phyloP scores from a whole-genome alignment of 768 basidiomycete species.

The Rickenella mellea region DNA sequence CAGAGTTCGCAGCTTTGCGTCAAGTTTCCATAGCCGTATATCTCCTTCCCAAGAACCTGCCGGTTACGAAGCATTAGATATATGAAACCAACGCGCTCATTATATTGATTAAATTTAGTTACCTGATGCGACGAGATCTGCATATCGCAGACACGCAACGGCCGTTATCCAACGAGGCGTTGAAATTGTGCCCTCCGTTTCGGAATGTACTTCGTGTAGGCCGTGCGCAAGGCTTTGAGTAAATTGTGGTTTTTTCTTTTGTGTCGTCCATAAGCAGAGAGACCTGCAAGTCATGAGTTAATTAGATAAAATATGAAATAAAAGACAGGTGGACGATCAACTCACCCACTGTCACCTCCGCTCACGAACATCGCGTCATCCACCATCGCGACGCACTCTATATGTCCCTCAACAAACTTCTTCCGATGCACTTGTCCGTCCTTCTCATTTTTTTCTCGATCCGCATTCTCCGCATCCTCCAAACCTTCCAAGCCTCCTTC shows the following conservation, averaged over 20 bases:
- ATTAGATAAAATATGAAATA: constrained; percentile 1
- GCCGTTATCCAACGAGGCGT: constrained; percentile 91
- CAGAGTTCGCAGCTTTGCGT: constrained; percentile 41
- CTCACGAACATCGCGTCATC: constrained; percentile 90
- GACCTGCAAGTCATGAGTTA: constrained; percentile 39
- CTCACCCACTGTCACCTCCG: constrained; percentile 94
- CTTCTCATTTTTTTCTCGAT: constrained; percentile 27
- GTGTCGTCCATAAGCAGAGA: constrained; percentile 85
- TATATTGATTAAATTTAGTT: constrained; percentile 11
- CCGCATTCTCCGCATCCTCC: constrained; percentile 38
- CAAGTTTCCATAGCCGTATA: constrained; percentile 87
- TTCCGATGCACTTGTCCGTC: too few species aligned
- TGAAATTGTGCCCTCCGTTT: constrained; percentile 64
- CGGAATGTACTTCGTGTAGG: constrained; percentile 56
- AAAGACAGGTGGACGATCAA: constrained; percentile 11
- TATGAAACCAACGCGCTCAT: neutral
- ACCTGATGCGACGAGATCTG: constrained; percentile 89
- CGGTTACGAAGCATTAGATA: neutral
- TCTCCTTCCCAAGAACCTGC: constrained; percentile 93
- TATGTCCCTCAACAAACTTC: constrained; percentile 76
- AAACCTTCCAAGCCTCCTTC: constrained; percentile 69
- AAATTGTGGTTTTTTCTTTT: constrained; percentile 93
- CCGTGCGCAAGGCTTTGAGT: constrained; percentile 85
- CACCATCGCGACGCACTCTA: constrained; percentile 90
- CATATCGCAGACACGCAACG: constrained; percentile 73